A percentile compares a stretch with the other conserved stretches of the same genome.
phyloP scores from a whole-genome alignment of 1,139 yeast genomes.

The Geotrichum histeridarum region DNA sequence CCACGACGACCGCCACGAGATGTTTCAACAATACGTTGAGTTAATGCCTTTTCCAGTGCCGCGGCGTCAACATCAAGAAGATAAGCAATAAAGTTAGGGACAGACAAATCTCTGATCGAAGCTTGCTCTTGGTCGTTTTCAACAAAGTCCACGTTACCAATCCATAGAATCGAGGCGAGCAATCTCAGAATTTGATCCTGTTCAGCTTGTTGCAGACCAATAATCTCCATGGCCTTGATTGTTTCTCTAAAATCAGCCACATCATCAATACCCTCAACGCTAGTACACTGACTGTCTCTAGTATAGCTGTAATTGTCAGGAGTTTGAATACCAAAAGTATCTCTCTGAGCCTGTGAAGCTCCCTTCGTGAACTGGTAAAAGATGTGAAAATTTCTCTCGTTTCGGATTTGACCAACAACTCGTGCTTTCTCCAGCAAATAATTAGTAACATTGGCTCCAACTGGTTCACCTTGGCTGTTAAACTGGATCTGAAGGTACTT shows the following conservation, averaged over 20 bases:
- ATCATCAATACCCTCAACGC: conserved; percentile 86
- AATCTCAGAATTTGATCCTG: conserved; percentile 87
- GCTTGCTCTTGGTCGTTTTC: conserved; percentile 85
- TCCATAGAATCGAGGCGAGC: conserved; percentile 84
- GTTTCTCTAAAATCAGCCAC: conserved; percentile 73
- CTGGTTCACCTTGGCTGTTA: conserved; percentile 76
- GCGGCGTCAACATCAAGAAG: conserved; percentile 74
- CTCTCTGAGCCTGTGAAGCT: conserved; percentile 80
- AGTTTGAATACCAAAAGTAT: conserved; percentile 78
- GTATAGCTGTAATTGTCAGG: conserved; percentile 93
- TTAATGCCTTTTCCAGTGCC: conserved; percentile 59
- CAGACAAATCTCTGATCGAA: conserved; percentile 72
- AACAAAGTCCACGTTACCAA: conserved; percentile 81
- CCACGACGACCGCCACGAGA: conserved; percentile 77
- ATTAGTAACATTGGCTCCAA: conserved; percentile 93
- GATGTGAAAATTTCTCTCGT: conserved; percentile 94
- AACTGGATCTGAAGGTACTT: conserved; percentile 90
- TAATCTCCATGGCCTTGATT: conserved; percentile 77
- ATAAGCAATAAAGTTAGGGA: conserved; percentile 90
- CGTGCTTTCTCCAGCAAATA: conserved; percentile 91
- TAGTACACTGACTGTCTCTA: conserved; percentile 75
- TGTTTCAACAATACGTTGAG: conserved; percentile 83
- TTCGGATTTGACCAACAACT: conserved; percentile 88
- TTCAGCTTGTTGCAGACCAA: conserved; percentile 75
- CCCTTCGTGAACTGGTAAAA: conserved; percentile 94